phyloP scores from a whole-genome alignment of 2,329 filamentous ascomycete genomes.

The Aspergillus sp. region DNA sequence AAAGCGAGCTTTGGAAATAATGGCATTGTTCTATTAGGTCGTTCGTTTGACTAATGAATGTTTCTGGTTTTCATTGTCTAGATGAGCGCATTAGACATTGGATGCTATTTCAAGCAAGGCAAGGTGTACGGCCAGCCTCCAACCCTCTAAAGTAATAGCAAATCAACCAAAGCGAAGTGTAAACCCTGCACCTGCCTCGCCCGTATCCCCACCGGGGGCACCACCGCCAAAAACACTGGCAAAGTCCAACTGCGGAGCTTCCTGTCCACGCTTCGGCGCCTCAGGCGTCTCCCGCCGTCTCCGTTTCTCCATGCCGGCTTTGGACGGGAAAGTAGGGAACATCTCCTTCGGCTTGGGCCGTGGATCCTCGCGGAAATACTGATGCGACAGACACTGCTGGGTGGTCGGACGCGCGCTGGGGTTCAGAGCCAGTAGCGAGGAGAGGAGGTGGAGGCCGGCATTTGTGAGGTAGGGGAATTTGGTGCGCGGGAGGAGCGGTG shows the following conservation, averaged over 20 bases:
- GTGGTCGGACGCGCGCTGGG: slow-evolving; percentile 64
- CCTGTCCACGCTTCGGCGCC: slow-evolving; percentile 70
- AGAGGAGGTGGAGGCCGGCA: slow-evolving; percentile 63
- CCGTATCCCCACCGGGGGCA: slow-evolving; percentile 51
- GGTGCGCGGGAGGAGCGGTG: slow-evolving; percentile 54
- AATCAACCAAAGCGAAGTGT: slow-evolving; percentile 48
- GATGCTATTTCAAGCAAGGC: no score
- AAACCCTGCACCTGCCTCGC: slow-evolving; percentile 53
- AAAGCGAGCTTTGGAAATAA: background rate
- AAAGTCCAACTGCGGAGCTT: slow-evolving; percentile 57
- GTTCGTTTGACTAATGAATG: background rate
- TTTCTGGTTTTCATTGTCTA: no score
- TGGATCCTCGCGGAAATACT: slow-evolving; percentile 83
- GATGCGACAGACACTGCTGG: slow-evolving; percentile 63
- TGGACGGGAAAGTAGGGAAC: slow-evolving; percentile 95
- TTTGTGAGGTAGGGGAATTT: slow-evolving; percentile 75
- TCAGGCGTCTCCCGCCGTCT: slow-evolving; percentile 66
- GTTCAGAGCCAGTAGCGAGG: slow-evolving; percentile 63
- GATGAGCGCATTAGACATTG: no score
- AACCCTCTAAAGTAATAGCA: no score
- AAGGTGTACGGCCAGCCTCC: no score
- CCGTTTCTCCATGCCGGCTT: slow-evolving; percentile 81
- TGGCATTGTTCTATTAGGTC: background rate
- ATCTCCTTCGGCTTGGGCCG: slow-evolving; percentile 81
- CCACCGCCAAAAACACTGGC: slow-evolving; percentile 62